Evolutionary conservation across 768 basidiomycete species (phyloP).

Genomic region (Naganishia vaughanmartiniae): DNA sequence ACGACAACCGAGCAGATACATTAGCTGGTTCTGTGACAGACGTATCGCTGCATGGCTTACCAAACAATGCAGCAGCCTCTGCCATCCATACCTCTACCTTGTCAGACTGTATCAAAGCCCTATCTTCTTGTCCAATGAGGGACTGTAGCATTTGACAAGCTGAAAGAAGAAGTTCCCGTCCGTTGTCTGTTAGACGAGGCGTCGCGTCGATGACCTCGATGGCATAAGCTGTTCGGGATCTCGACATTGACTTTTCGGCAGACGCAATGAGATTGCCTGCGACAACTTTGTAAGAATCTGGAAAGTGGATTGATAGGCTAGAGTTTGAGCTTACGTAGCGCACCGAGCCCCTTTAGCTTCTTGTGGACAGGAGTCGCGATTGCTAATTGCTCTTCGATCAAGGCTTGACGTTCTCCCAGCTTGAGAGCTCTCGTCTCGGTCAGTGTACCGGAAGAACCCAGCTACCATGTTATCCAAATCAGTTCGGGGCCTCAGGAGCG

Average conservation of each 20-base stretch:
- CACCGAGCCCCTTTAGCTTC: not conserved
- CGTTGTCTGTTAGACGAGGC: constrained; percentile 15
- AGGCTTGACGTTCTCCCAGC: not conserved
- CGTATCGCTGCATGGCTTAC: constrained; percentile 1
- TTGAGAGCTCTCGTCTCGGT: not conserved
- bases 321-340: not conserved
- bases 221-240: not conserved
- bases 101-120: constrained; percentile 13
- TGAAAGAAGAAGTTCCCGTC: constrained; percentile 12
- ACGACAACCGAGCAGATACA: not conserved
- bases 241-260: constrained; percentile 9
- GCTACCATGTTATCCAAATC: not conserved
- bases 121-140: constrained; percentile 27
- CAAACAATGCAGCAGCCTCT: constrained; percentile 30
- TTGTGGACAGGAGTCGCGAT: constrained; percentile 1
- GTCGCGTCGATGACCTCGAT: not conserved
- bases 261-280: constrained; percentile 4
- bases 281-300: not conserved
- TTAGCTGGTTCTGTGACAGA: not conserved
- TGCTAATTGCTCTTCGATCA: not conserved
- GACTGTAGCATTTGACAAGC: constrained; percentile 19
- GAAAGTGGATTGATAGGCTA: not conserved
- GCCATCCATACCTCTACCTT: constrained; percentile 31
- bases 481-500: not conserved
- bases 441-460: constrained; percentile 15